phyloP scores from a whole-genome alignment of 345 rosid species.

The Carallia pectinifolia region DNA sequence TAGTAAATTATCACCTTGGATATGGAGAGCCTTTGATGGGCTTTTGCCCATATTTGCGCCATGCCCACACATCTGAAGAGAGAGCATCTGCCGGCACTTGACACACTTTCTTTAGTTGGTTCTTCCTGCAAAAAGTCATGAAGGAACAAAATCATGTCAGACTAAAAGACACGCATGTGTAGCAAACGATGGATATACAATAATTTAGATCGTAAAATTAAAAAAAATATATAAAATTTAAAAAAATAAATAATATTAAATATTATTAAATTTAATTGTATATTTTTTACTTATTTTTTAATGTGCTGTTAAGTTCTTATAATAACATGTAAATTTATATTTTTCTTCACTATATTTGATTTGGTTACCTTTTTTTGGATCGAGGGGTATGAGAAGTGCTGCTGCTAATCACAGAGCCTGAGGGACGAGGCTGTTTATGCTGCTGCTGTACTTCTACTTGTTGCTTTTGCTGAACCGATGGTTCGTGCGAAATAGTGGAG shows the following conservation, averaged over 20 bases:
- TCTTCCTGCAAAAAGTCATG: conserved; percentile 52
- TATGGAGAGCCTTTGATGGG: conserved; percentile 98
- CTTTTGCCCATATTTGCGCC: conserved; percentile 98
- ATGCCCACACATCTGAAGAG: conserved; percentile 89
- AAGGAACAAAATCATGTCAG: not conserved
- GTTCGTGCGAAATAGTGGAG: conserved; percentile 33
- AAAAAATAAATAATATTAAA: no score
- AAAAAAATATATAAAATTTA: no score
- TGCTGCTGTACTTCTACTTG: conserved; percentile 19
- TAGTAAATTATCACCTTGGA: conserved; percentile 54
- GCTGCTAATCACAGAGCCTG: conserved; percentile 31
- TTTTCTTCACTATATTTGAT: no score
- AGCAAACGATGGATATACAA: no score
- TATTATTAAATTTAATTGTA: no score
- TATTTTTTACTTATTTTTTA: no score
- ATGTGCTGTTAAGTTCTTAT: no score
- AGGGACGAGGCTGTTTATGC: conserved; percentile 27
- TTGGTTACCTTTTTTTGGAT: conserved; percentile 77
- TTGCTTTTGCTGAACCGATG: conserved; percentile 12
- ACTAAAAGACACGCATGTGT: no score
- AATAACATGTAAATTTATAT: no score
- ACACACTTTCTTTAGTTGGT: conserved; percentile 74
- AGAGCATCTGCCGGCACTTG: conserved; percentile 85
- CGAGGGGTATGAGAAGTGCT: conserved; percentile 51
- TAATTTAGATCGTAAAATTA: no score